Evolutionary conservation across 768 basidiomycete genomes (phyloP).

Genomic region (Chalciporus pseudorubinellus): DNA sequence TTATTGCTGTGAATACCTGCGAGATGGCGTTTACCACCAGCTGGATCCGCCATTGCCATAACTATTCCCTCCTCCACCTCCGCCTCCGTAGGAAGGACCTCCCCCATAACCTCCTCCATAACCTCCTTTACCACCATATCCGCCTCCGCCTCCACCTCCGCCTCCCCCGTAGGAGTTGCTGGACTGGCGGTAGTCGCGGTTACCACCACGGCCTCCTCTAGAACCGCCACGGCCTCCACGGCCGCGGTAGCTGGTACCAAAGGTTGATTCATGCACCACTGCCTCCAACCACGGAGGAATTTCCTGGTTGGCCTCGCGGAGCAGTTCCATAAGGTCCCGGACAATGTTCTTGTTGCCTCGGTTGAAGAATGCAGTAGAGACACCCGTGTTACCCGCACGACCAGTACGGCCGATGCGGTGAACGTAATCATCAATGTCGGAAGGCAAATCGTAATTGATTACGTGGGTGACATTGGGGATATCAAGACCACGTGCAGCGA

Average conservation of each 20-base stretch:
- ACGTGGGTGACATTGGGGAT: conserved; percentile 99
- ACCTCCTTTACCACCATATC: conserved; percentile 37
- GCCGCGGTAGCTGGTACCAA: conserved; percentile 55
- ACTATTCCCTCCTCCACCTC: conserved; percentile 22
- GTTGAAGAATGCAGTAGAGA: conserved; percentile 95
- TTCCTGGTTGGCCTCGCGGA: conserved; percentile 95
- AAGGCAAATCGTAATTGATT: conserved; percentile 96
- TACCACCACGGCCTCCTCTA: conserved; percentile 36
- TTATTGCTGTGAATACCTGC: conserved; percentile 10
- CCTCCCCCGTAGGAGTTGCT: conserved; percentile 28
- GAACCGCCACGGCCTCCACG: conserved; percentile 55
- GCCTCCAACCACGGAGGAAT: conserved; percentile 89
- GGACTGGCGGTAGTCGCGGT: conserved; percentile 34
- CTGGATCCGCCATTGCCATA: conserved; percentile 35
- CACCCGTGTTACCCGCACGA: conserved; percentile 97
- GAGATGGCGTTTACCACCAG: conserved; percentile 46
- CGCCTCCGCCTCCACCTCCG: conserved; percentile 35
- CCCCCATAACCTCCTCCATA: conserved; percentile 36
- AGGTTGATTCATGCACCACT: conserved; percentile 77
- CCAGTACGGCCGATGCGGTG: conserved; percentile 98
- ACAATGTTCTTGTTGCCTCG: conserved; percentile 91
- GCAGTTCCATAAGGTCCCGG: conserved; percentile 86
- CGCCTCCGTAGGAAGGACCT: conserved; percentile 26
- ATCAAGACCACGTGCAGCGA: conserved; percentile 97
- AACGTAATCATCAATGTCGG: conserved; percentile 98